A percentile compares a stretch with the other conserved stretches of the same genome.
These are phyloP conservation scores for Platanthera guangdongensis DNA, from an alignment of 106 monocot species.

Conservation along the genomic window DNA sequence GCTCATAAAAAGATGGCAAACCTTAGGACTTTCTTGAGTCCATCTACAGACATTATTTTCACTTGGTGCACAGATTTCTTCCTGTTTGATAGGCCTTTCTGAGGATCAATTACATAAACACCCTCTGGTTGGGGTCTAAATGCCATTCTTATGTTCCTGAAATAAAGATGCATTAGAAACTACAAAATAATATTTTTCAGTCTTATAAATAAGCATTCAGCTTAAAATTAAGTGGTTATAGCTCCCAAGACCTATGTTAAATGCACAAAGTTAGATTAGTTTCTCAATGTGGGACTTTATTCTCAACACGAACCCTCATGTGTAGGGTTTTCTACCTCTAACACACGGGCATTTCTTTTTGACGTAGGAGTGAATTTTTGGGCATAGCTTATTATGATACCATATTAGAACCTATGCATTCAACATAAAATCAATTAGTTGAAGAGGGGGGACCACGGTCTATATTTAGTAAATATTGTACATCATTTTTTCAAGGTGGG, in stretches of 20 bases:
- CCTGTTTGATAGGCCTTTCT: slow-evolving; percentile 19
- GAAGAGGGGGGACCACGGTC: too few relatives aligned
- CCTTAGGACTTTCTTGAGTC: slow-evolving; percentile 82
- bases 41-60: slow-evolving; percentile 81
- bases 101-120: slow-evolving; percentile 72
- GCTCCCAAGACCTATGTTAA: background rate
- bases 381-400: too few relatives aligned
- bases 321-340: too few relatives aligned
- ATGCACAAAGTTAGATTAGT: background rate
- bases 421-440: too few relatives aligned
- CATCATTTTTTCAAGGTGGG: too few relatives aligned
- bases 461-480: too few relatives aligned
- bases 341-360: too few relatives aligned
- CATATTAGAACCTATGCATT: too few relatives aligned
- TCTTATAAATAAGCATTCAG: slow-evolving; percentile 1
- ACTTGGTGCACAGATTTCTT: slow-evolving; percentile 36
- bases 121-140: slow-evolving; percentile 57
- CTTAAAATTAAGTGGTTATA: background rate
- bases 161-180: slow-evolving; percentile 8
- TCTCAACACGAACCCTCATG: too few relatives aligned
- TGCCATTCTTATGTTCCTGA: slow-evolving; percentile 56
- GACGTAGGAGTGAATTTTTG: too few relatives aligned
- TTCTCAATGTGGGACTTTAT: too few relatives aligned
- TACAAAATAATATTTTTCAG: background rate
- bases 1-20: slow-evolving; percentile 10